Evolutionary conservation across 1,284 basidiomycete species (phyloP), one percentile per base, ranked within the genome.

Genomic region (Peniophora sp.): DNA sequence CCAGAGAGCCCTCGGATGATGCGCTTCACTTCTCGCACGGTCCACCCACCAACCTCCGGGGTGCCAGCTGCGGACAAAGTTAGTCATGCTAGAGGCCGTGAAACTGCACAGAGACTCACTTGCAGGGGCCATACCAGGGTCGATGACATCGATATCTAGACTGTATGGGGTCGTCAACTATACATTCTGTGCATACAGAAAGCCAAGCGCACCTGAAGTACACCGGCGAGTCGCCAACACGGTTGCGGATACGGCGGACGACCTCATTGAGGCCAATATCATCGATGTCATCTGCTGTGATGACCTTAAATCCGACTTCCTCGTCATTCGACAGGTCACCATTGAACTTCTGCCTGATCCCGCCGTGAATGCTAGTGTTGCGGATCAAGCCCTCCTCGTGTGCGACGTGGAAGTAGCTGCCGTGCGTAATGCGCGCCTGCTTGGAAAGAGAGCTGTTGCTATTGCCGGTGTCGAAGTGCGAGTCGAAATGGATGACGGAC

Each of bases 11-110:
- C 88, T 50, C 88, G 79, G 49, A 90, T 71, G 54, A 90, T 88
- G 34, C 85, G 79, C 58, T 89, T 88, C 41, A 88, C 73, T 65
- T 91, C 87, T 47, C 88, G 76, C n/a, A 78, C 84, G 3, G 86
- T 88, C 85, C 85, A 89, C 12, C 87, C 87, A 36, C 88, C 89
- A 14, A 81, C 78, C 65, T 91, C 88, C 8, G 88, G 88, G 2
- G 89, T 91, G 17, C 89, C 88, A 54, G 87, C 85, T 85, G 55
- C 15, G 23, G 24, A 23, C 18, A 24, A 41, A 11, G 51, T 41
- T 15, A 41, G 37, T 8, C 5, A 17, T 20, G 37, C 37, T 17
- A 5, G 15, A 41, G 8, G 18, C 15, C n/a, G n/a, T n/a, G 15
- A 41, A 20, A 8, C n/a, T 15, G 37, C 36, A 24, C 32, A 24